These are phyloP conservation scores for Hypoxylon cercidicola DNA, from an alignment of 495 filamentous ascomycete species.

Conservation along the genomic window DNA sequence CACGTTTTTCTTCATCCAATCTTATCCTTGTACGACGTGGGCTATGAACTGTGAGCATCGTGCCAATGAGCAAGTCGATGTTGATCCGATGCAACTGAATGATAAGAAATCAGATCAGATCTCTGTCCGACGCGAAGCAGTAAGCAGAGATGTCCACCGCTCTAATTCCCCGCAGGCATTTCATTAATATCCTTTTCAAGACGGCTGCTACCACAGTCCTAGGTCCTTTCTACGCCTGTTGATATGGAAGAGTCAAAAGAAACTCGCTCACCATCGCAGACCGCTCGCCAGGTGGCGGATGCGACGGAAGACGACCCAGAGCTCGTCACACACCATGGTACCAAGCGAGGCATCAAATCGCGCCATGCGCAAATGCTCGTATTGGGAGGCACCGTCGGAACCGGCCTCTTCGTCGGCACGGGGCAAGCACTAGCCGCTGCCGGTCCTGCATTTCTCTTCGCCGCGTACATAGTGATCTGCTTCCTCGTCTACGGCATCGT, in stretches of 20 bases:
- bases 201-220: not conserved
- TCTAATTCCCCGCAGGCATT: not conserved
- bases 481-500: conserved; percentile 39
- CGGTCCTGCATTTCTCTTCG: conserved; percentile 49
- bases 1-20: not conserved
- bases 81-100: conserved; percentile 8
- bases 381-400: conserved; percentile 70
- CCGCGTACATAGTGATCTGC: conserved; percentile 51
- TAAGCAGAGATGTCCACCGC: not conserved
- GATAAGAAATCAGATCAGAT: conserved; percentile 7
- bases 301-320: conserved; percentile 16
- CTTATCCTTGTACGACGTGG: not conserved
- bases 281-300: not conserved
- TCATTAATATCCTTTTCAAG: not conserved
- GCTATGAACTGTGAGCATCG: not conserved
- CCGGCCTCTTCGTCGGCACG: conserved; percentile 56
- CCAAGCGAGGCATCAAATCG: conserved; percentile 36
- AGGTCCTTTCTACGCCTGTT: not conserved
- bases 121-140: no score
- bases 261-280: conserved; percentile 1
- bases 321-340: conserved; percentile 10
- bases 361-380: conserved; percentile 71
- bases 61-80: not conserved
- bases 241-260: conserved; percentile 22
- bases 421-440: conserved; percentile 47